Conservation (phyloP, 1,284 basidiomycete genomes). For the Leccinum solheimii region DNA sequence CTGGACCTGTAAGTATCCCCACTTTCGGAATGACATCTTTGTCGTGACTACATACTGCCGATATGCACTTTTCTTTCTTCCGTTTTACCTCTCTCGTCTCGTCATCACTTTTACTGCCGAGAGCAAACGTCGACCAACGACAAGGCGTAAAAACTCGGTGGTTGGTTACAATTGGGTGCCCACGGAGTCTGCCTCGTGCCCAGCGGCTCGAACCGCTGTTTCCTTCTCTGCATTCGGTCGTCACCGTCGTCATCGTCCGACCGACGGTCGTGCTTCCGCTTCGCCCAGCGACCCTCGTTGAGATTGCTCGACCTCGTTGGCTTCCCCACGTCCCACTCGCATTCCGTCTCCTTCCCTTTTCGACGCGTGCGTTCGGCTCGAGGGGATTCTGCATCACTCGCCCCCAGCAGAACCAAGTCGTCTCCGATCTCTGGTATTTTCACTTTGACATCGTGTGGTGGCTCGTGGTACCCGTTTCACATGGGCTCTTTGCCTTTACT, state of each 20-base stretch:
- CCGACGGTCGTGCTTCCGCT: slow-evolving; percentile 44
- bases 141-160: too few species aligned
- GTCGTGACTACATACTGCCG: too few species aligned
- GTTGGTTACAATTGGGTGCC: too few species aligned
- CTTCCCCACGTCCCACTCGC: slow-evolving; percentile 48
- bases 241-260: slow-evolving; percentile 45
- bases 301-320: slow-evolving; percentile 19
- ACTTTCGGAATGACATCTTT: too few species aligned
- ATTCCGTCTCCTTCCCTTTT: slow-evolving; percentile 34
- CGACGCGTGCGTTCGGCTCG: slow-evolving; percentile 23
- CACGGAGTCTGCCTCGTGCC: slow-evolving; percentile 78
- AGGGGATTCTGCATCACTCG: slow-evolving; percentile 36
- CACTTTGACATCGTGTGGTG: slow-evolving; percentile 3
- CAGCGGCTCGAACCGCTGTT: slow-evolving; percentile 47
- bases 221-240: slow-evolving; percentile 38
- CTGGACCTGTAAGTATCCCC: too few species aligned
- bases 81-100: too few species aligned
- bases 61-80: too few species aligned
- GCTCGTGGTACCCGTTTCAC: slow-evolving; percentile 8
- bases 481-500: slow-evolving; percentile 20
- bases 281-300: slow-evolving; percentile 35
- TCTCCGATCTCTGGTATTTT: slow-evolving; percentile 38
- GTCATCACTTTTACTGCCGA: too few species aligned
- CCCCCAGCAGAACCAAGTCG: slow-evolving; percentile 63
- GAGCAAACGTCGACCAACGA: too few species aligned